Conservation (phyloP, 495 filamentous ascomycete species). For the Aspergillus coremiiformis region DNA sequence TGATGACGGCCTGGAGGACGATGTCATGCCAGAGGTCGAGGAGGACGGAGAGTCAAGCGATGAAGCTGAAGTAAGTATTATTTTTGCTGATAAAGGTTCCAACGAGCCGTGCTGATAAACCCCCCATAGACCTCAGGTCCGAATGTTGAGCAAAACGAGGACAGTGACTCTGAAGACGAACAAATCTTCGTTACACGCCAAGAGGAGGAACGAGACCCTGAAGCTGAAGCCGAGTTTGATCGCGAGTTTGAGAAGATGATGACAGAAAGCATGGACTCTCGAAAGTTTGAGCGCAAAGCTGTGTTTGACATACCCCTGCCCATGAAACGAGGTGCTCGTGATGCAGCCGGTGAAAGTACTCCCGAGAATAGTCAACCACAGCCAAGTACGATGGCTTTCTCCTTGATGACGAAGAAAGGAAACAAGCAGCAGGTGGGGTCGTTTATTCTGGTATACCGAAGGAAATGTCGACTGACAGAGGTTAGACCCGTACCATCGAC, state of each 20-base stretch:
- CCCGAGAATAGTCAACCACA: conserved; percentile 28
- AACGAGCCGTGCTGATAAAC: not conserved
- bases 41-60: conserved; percentile 54
- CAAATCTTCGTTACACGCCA: conserved; percentile 83
- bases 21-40: conserved; percentile 47
- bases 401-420: conserved; percentile 89
- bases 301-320: conserved; percentile 91
- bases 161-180: conserved; percentile 64
- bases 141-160: conserved; percentile 35
- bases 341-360: conserved; percentile 30
- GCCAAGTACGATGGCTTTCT: conserved; percentile 81
- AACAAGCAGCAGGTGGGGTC: conserved; percentile 80
- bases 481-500: conserved; percentile 85
- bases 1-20: conserved; percentile 56
- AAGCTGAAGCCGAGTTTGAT: conserved; percentile 94
- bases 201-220: conserved; percentile 86
- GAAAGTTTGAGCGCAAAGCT: conserved; percentile 89
- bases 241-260: conserved; percentile 98
- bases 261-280: conserved; percentile 88
- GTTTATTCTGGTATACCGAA: not conserved
- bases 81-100: not conserved
- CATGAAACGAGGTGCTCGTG: conserved; percentile 66
- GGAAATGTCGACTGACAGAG: not conserved
- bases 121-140: conserved; percentile 43
- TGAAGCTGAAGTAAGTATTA: conserved; percentile 44